These are phyloP conservation scores for Zea luxurians DNA, from an alignment of 176 grass and related monocot genomes.

Conservation along the genomic window DNA sequence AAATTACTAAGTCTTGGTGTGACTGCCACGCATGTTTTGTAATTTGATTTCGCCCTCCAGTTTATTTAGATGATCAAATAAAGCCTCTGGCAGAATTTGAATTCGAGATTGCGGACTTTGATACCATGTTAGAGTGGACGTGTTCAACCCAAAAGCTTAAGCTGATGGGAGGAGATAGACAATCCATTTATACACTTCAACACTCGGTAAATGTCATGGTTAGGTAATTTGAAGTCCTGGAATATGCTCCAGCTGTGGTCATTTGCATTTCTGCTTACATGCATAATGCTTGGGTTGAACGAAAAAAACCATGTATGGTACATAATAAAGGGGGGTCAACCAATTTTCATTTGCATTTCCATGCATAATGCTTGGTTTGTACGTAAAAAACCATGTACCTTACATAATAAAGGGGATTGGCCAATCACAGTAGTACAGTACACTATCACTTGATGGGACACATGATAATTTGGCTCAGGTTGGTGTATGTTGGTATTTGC, in stretches of 20 bases:
- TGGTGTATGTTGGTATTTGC: neutral
- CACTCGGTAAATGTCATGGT: neutral
- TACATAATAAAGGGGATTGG: neutral
- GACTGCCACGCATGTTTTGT: neutral
- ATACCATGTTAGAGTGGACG: no score
- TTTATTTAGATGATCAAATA: neutral
- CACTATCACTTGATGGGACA: neutral
- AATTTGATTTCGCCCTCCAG: neutral
- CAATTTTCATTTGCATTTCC: neutral
- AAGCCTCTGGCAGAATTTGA: no score
- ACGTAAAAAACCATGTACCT: neutral
- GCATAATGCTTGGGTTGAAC: neutral
- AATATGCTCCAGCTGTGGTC: neutral
- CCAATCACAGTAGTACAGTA: neutral
- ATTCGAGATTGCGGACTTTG: no score
- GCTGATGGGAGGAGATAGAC: no score
- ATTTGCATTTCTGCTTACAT: neutral
- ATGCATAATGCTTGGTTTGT: neutral
- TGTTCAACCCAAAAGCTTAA: no score
- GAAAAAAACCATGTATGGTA: neutral
- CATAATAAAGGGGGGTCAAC: neutral
- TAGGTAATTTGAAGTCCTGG: neutral
- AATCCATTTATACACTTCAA: no score
- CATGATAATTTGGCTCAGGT: neutral
- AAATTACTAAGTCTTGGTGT: neutral